These are phyloP conservation scores for Cyclotella baltica DNA, from an alignment of 108 stramenopile species.

Conservation along the genomic window DNA sequence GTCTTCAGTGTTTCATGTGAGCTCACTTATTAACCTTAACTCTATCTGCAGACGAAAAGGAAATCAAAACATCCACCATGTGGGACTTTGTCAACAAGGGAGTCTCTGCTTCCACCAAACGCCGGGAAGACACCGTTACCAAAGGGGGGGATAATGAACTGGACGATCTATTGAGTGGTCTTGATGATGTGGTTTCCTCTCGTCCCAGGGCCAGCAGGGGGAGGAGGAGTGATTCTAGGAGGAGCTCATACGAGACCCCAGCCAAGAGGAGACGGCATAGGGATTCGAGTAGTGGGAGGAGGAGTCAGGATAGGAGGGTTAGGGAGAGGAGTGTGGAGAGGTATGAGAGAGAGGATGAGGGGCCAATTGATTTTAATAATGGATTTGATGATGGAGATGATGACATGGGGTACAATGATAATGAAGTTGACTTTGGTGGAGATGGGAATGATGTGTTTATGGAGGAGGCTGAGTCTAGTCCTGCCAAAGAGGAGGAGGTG, in stretches of 20 bases:
- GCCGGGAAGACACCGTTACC: neutral
- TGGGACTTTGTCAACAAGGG: conserved; percentile 84
- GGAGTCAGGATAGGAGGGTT: conserved; percentile 12
- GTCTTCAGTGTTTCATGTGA: neutral
- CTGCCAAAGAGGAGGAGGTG: neutral
- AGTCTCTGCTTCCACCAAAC: conserved; percentile 21
- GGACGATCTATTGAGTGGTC: conserved; percentile 64
- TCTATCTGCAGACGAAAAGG: conserved; percentile 23
- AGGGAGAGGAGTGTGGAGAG: conserved; percentile 7
- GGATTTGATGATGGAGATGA: conserved; percentile 25
- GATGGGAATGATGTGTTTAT: conserved; percentile 20
- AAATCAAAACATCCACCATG: conserved; percentile 58
- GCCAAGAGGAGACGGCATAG: conserved; percentile 5
- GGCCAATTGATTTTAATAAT: conserved; percentile 6
- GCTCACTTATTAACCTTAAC: neutral
- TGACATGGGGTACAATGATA: conserved; percentile 15
- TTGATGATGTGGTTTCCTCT: conserved; percentile 51
- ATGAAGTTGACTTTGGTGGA: conserved; percentile 29
- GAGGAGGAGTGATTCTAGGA: conserved; percentile 1
- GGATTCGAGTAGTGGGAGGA: conserved; percentile 3
- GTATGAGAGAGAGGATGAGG: neutral
- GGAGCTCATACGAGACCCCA: conserved; percentile 2
- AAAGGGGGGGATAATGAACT: conserved; percentile 31
- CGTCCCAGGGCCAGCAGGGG: conserved; percentile 21
- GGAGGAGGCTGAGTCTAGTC: conserved; percentile 1